phyloP scores from a whole-genome alignment of 805 yeast genomes.

The Isabelozyma gotoi region DNA sequence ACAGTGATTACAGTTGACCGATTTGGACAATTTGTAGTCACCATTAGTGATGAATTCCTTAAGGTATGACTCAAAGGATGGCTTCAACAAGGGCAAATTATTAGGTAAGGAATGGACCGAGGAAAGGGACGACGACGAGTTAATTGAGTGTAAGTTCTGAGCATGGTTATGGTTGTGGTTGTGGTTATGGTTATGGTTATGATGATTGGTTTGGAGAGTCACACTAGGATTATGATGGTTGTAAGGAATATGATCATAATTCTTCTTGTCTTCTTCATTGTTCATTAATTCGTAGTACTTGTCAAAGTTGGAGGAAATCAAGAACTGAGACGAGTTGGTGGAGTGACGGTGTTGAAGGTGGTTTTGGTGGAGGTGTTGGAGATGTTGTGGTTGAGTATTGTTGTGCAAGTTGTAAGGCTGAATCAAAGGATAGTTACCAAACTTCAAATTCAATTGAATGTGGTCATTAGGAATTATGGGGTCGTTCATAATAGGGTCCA shows the following conservation, averaged over 20 bases:
- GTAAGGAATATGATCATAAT: not conserved
- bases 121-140: not conserved
- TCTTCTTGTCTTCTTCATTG: not conserved
- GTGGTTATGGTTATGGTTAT: no score
- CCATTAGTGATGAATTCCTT: not conserved
- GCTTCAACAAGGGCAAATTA: not conserved
- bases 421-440: not conserved
- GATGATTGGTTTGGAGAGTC: no score
- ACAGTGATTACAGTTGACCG: constrained; percentile 23
- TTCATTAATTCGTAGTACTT: not conserved
- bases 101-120: not conserved
- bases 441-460: not conserved
- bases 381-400: not conserved
- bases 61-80: not conserved
- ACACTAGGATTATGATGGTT: not conserved
- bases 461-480: not conserved
- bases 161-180: no score
- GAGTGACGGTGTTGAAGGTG: not conserved
- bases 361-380: not conserved
- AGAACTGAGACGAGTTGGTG: not conserved
- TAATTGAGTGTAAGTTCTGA: not conserved
- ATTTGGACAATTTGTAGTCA: constrained; percentile 2
- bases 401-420: not conserved
- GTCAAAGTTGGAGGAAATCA: not conserved
- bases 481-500: not conserved